Conservation (phyloP, 148 eudicot species). For the Spergularia bocconei region DNA sequence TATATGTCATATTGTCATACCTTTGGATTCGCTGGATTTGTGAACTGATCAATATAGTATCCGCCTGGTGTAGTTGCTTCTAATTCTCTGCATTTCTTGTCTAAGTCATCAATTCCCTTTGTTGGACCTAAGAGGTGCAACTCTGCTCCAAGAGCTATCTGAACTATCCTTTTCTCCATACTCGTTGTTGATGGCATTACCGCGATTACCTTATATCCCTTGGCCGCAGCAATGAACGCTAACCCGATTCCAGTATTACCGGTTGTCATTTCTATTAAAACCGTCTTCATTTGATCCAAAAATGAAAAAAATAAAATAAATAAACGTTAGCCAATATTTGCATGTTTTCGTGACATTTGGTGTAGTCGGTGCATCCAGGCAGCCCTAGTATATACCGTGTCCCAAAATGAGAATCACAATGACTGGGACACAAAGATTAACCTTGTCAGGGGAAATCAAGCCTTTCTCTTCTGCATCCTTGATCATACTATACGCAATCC, state of each 20-base stretch:
- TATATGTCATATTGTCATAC: slow-evolving; percentile 25
- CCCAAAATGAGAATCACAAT: background rate
- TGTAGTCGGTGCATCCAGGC: too few species aligned
- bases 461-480: slow-evolving; percentile 83
- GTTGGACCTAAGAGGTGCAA: slow-evolving; percentile 49
- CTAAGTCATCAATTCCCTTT: slow-evolving; percentile 46
- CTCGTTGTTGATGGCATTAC: slow-evolving; percentile 64
- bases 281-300: slow-evolving; percentile 41
- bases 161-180: slow-evolving; percentile 64
- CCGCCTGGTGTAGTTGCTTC: slow-evolving; percentile 56
- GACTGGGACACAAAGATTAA: slow-evolving; percentile 14
- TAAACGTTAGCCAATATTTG: too few species aligned
- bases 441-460: slow-evolving; percentile 76
- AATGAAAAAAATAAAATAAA: too few species aligned
- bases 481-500: slow-evolving; percentile 72
- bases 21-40: slow-evolving; percentile 79
- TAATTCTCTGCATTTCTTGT: slow-evolving; percentile 51
- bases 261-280: slow-evolving; percentile 70
- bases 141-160: slow-evolving; percentile 77
- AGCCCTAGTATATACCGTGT: too few species aligned
- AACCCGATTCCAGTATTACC: slow-evolving; percentile 93
- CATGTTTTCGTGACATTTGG: too few species aligned
- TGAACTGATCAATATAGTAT: slow-evolving; percentile 56
- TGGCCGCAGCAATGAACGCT: slow-evolving; percentile 79
- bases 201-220: slow-evolving; percentile 69